Conservation (phyloP, 352 stramenopile genomes). For the Thraustotheca clavata region DNA sequence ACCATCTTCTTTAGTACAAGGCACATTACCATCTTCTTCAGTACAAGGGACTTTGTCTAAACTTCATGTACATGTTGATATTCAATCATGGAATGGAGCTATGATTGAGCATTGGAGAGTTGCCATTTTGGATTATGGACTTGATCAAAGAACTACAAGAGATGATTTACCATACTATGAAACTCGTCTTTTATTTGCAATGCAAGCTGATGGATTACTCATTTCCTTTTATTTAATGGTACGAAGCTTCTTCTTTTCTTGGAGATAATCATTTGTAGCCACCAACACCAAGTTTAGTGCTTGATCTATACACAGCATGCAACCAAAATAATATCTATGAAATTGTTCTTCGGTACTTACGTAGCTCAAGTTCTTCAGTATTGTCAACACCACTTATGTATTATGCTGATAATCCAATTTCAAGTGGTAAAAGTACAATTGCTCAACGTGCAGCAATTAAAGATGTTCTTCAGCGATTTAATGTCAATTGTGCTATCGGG, state of each 20-base stretch:
- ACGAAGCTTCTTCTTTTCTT: not conserved
- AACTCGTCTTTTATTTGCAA: conserved; percentile 15
- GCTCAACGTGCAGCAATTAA: not conserved
- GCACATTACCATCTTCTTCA: not conserved
- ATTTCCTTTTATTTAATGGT: conserved; percentile 18
- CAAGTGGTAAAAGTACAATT: not conserved
- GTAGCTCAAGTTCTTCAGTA: not conserved
- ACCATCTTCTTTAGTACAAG: not conserved
- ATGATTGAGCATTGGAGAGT: conserved; percentile 18
- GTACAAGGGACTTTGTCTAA: not conserved
- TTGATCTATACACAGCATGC: not conserved
- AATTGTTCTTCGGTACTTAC: conserved; percentile 17
- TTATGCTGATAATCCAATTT: conserved; percentile 14
- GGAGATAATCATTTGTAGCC: not conserved
- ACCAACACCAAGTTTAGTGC: not conserved
- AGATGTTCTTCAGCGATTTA: conserved; percentile 13
- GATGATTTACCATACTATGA: not conserved
- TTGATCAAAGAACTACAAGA: not conserved
- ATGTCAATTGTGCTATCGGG: conserved; percentile 14
- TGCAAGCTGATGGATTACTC: conserved; percentile 9
- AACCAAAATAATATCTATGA: not conserved
- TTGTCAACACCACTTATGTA: conserved; percentile 5
- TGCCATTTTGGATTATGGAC: not conserved
- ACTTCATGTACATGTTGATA: not conserved
- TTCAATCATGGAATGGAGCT: conserved; percentile 15